Evolutionary conservation across 202 grass and related monocot genomes (phyloP), one percentile per base, ranked within the genome.

Genomic region (Saccharum hybrid): DNA sequence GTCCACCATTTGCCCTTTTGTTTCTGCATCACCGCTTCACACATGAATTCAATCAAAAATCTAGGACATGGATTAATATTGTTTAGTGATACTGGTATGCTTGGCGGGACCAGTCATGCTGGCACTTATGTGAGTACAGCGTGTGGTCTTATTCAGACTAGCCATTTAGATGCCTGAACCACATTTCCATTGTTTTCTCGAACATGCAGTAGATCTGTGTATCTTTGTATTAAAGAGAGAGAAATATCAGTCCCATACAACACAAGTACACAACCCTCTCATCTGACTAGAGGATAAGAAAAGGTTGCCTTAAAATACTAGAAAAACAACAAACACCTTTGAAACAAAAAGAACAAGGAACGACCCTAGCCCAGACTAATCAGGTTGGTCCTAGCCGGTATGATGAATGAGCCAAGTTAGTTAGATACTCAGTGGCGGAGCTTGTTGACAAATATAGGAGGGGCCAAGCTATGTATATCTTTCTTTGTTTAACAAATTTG

Each of bases 1-100:
- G 43, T 52, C 42, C 31, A 33, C 10, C 33, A 60, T 60, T 60
- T 22, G 26, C 22, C 38, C 16, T 12, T 51, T 26, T 66, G 7
- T 77, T 84, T 42, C 2, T 14, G 5, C 62, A 42, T 28, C 28
- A 28, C 34, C 1, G 2, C 33, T 67, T 59, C 28, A 56, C 34
- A 59, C 40, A 28, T 11, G n/a, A 2, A 52, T 76, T 77, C 76
- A 23, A 46, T 60, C 1, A 14, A 60, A 74, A 68, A 40, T 84
- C 26, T 60, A 61, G 57, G 3, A 68, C 63, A 49, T 46, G 7
- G 11, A 48, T 22, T 71, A 8, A 60, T 8, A 76, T 77, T 56
- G 66, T 74, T 33, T 31, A 9, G 74, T 45, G 51, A 70, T 77
- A 37, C 26, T 77, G 39, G 13, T 77, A 19, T 19, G 14, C 62